These are phyloP conservation scores for Pistacia vera DNA, from an alignment of 345 rosid species.

Conservation along the genomic window DNA sequence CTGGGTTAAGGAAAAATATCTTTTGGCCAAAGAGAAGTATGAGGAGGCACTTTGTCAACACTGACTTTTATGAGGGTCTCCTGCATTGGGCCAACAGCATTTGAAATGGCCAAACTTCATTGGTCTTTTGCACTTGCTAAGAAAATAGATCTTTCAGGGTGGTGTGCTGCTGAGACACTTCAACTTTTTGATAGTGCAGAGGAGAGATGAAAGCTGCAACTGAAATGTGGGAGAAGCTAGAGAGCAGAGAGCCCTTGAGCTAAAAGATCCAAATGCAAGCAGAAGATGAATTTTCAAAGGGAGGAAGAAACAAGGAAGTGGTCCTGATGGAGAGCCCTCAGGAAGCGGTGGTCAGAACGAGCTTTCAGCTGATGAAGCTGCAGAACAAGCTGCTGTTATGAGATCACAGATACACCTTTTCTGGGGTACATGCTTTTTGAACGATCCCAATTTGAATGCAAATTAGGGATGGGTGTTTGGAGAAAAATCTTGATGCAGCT, in stretches of 20 bases:
- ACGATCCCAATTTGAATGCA: constrained; percentile 97
- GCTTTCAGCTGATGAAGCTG: constrained; percentile 79
- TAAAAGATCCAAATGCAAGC: constrained; percentile 65
- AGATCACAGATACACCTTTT: constrained; percentile 98
- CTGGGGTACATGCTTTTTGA: constrained; percentile 98
- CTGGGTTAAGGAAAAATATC: constrained; percentile 90
- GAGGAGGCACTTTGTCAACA: constrained; percentile 84
- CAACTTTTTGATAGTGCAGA: constrained; percentile 81
- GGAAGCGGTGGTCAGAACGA: constrained; percentile 42
- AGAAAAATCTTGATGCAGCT: constrained; percentile 74
- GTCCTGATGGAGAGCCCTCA: constrained; percentile 45
- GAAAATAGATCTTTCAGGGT: constrained; percentile 70
- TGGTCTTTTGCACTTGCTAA: constrained; percentile 87
- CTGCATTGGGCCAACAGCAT: constrained; percentile 96
- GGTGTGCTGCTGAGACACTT: constrained; percentile 81
- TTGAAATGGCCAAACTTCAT: constrained; percentile 97
- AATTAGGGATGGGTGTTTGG: constrained; percentile 74
- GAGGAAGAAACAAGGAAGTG: constrained; percentile 72
- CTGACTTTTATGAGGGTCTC: constrained; percentile 94
- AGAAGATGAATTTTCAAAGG: constrained; percentile 74
- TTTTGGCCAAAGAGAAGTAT: constrained; percentile 77
- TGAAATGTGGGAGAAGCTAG: constrained; percentile 96
- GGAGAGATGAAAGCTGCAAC: constrained; percentile 92
- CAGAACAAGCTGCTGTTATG: constrained; percentile 94
- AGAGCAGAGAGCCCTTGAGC: constrained; percentile 72